Conservation (phyloP, 1,284 basidiomycete genomes). For the Testicularia cyperi region DNA sequence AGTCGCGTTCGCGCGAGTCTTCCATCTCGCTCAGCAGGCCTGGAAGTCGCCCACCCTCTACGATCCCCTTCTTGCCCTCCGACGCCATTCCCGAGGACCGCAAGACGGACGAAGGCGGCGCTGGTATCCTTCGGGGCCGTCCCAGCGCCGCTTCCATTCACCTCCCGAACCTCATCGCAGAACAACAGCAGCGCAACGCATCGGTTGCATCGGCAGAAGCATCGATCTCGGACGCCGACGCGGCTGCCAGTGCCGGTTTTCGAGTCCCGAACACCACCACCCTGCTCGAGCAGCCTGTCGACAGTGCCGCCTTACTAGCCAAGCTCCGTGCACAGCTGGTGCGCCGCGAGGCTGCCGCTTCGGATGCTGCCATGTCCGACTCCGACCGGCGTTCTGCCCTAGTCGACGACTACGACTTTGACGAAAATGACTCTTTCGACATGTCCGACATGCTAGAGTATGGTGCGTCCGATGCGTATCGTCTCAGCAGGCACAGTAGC, state of each 20-base stretch:
- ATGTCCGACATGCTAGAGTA: slow-evolving; percentile 50
- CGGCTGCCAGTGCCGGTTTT: too few species aligned
- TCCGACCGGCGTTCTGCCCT: slow-evolving; percentile 16
- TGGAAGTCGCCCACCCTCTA: slow-evolving; percentile 32
- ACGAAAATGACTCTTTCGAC: slow-evolving; percentile 41
- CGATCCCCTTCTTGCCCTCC: slow-evolving; percentile 16
- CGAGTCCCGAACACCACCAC: slow-evolving; percentile 15
- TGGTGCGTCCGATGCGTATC: slow-evolving; percentile 23
- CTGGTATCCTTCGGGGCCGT: slow-evolving; percentile 15
- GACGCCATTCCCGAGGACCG: slow-evolving; percentile 38
- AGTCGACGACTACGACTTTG: slow-evolving; percentile 26
- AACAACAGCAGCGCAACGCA: slow-evolving; percentile 34
- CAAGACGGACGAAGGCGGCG: slow-evolving; percentile 5
- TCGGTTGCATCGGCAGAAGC: slow-evolving; percentile 7
- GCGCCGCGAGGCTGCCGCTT: slow-evolving; percentile 28
- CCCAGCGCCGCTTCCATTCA: slow-evolving; percentile 31
- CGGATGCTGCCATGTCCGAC: slow-evolving; percentile 20
- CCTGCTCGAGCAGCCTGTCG: slow-evolving; percentile 29
- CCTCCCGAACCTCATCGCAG: slow-evolving; percentile 30
- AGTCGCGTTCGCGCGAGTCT: slow-evolving; percentile 40
- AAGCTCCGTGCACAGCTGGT: slow-evolving; percentile 33
- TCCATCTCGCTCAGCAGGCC: slow-evolving; percentile 35
- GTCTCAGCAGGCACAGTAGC: slow-evolving; percentile 20
- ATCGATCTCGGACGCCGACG: slow-evolving; percentile 1
- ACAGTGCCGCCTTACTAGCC: slow-evolving; percentile 29